Conservation (phyloP, 2,329 filamentous ascomycete species). For the Acrodontium crateriforme region DNA sequence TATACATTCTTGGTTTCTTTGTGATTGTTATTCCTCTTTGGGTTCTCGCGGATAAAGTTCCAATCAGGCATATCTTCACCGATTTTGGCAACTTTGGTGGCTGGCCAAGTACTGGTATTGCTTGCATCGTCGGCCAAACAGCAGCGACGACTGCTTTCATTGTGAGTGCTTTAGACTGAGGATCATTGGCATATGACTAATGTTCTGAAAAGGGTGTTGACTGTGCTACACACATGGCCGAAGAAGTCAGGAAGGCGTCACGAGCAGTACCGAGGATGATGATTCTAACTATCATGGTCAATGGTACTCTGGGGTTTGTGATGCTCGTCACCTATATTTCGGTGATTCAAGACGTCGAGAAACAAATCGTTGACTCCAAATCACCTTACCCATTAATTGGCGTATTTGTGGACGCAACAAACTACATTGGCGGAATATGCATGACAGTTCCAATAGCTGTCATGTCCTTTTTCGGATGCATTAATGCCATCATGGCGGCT, state of each 20-base stretch:
- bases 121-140: slow-evolving; percentile 27
- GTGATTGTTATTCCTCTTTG: slow-evolving; percentile 32
- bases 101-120: slow-evolving; percentile 30
- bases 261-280: slow-evolving; percentile 32
- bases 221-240: slow-evolving; percentile 9
- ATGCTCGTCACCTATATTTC: slow-evolving; percentile 28
- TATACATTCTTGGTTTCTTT: slow-evolving; percentile 34
- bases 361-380: slow-evolving; percentile 4
- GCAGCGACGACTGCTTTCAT: slow-evolving; percentile 6
- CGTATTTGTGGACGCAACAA: slow-evolving; percentile 17
- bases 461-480: slow-evolving; percentile 24
- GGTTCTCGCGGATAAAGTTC: slow-evolving; percentile 34
- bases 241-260: slow-evolving; percentile 15
- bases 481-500: slow-evolving; percentile 23
- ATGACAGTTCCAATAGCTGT: neutral
- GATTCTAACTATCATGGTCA: slow-evolving; percentile 30
- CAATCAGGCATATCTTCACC: slow-evolving; percentile 34
- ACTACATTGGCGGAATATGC: slow-evolving; percentile 1
- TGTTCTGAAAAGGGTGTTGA: slow-evolving; percentile 3
- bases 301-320: slow-evolving; percentile 30
- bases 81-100: slow-evolving; percentile 28
- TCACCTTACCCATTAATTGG: slow-evolving; percentile 21
- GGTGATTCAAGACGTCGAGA: slow-evolving; percentile 25
- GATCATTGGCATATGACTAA: neutral
- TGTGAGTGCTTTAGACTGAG: neutral